Percentiles rank a stretch among this genome's conserved stretches.
phyloP scores from a whole-genome alignment of 108 stramenopile species.

The Epipyxis sp. region DNA sequence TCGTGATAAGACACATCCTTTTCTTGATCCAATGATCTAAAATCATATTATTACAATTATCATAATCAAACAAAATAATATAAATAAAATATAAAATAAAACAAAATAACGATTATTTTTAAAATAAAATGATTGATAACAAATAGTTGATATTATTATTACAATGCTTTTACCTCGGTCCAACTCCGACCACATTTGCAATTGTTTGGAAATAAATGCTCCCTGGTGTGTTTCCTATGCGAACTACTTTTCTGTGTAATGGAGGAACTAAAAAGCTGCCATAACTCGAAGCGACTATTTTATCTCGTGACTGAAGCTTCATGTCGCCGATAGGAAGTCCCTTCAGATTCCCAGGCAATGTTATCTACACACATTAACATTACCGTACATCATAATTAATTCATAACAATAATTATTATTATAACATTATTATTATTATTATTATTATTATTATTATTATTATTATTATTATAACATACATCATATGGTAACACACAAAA shows the following conservation, averaged over 20 bases:
- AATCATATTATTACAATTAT: not conserved
- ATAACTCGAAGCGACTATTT: too few species aligned
- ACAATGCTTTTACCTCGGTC: not conserved
- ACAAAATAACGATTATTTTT: not conserved
- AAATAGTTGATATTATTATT: not conserved
- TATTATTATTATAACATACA: not conserved
- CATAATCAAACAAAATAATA: not conserved
- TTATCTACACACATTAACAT: too few species aligned
- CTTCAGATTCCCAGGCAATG: too few species aligned
- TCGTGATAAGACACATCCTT: slow-evolving; percentile 83
- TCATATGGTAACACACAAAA: not conserved
- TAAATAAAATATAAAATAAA: not conserved
- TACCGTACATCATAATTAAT: too few species aligned
- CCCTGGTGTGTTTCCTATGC: too few species aligned
- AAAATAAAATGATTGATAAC: not conserved
- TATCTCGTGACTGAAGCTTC: slow-evolving; percentile 69
- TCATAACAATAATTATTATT: too few species aligned
- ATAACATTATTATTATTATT: too few species aligned
- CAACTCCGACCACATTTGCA: not conserved
- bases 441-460: not conserved
- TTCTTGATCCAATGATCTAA: slow-evolving; percentile 61
- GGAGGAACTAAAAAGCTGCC: slow-evolving; percentile 66
- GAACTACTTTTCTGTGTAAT: not conserved
- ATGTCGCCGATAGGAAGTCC: slow-evolving; percentile 67
- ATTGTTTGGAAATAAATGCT: not conserved